Percentiles rank a stretch among this genome's conserved stretches.
Evolutionary conservation across 306 rosid genomes (phyloP).

Genomic region (Sophora flavescens): DNA sequence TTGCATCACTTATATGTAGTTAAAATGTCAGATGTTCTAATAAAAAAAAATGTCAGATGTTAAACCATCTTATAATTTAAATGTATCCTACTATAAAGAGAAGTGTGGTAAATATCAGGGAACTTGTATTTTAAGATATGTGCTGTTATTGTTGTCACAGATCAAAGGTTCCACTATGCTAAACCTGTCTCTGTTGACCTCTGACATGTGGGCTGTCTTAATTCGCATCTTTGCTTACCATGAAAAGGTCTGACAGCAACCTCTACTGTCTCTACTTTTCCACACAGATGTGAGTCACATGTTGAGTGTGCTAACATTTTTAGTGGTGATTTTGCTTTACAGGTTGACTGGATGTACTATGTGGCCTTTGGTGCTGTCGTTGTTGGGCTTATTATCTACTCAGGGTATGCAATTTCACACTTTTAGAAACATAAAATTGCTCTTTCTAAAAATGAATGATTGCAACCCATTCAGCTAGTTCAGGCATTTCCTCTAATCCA

Average conservation of each 20-base stretch:
- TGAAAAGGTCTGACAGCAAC: slow-evolving; percentile 63
- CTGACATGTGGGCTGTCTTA: slow-evolving; percentile 89
- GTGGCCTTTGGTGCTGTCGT: slow-evolving; percentile 75
- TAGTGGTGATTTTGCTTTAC: slow-evolving; percentile 32
- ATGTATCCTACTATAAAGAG: not conserved
- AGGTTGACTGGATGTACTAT: slow-evolving; percentile 91
- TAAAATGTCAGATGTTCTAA: not conserved
- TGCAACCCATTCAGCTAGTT: slow-evolving; percentile 2
- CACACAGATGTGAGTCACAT: not conserved
- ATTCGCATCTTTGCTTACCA: slow-evolving; percentile 78
- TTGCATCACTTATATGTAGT: not conserved
- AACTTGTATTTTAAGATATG: not conserved
- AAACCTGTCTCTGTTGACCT: slow-evolving; percentile 81
- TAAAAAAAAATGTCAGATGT: not conserved
- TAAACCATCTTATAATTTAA: not conserved
- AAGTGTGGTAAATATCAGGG: not conserved
- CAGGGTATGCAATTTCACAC: slow-evolving; percentile 60
- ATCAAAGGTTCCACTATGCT: slow-evolving; percentile 80
- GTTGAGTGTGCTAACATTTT: slow-evolving; percentile 26
- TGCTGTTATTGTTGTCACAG: slow-evolving; percentile 53
- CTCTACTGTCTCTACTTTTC: not conserved
- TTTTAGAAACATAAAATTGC: not conserved
- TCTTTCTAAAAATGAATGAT: slow-evolving; percentile 19
- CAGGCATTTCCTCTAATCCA: not conserved
- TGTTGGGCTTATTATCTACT: slow-evolving; percentile 76